Evolutionary conservation across 2,329 filamentous ascomycete species (phyloP).

Genomic region (Apiospora rasikravindrae): DNA sequence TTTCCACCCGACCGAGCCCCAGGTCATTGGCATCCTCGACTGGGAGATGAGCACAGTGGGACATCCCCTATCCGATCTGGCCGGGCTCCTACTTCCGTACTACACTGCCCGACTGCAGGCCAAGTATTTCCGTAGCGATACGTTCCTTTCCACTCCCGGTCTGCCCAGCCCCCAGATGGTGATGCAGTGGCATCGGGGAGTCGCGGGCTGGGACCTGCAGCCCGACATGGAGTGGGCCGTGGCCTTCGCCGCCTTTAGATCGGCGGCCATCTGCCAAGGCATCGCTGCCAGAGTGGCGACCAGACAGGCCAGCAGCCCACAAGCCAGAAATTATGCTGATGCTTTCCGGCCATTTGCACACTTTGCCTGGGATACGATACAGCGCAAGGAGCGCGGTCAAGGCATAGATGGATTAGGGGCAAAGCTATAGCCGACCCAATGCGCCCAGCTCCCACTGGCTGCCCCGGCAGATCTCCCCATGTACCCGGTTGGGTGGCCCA

Average conservation of each 20-base stretch:
- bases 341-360: constrained; percentile 75
- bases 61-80: constrained; percentile 90
- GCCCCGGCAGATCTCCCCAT: neutral
- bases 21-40: constrained; percentile 86
- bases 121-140: constrained; percentile 33
- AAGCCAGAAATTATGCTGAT: constrained; percentile 74
- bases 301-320: constrained; percentile 86
- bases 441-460: too few relatives aligned
- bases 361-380: constrained; percentile 76
- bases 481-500: too few relatives aligned
- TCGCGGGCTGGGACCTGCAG: constrained; percentile 68
- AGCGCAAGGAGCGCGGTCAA: constrained; percentile 65
- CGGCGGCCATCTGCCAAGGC: constrained; percentile 75
- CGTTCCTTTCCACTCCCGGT: constrained; percentile 71
- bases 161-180: constrained; percentile 53
- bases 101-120: constrained; percentile 38
- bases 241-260: constrained; percentile 66
- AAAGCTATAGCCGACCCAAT: neutral
- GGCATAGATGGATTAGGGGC: constrained; percentile 30
- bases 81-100: constrained; percentile 71
- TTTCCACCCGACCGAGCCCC: constrained; percentile 80
- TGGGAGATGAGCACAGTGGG: constrained; percentile 99
- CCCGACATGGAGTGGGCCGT: constrained; percentile 65
- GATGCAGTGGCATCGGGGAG: constrained; percentile 68
- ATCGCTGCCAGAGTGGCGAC: constrained; percentile 87